Percentiles rank a stretch among this genome's conserved stretches.
Conservation (phyloP, 495 filamentous ascomycete genomes). For the Xylaria nigripes region DNA sequence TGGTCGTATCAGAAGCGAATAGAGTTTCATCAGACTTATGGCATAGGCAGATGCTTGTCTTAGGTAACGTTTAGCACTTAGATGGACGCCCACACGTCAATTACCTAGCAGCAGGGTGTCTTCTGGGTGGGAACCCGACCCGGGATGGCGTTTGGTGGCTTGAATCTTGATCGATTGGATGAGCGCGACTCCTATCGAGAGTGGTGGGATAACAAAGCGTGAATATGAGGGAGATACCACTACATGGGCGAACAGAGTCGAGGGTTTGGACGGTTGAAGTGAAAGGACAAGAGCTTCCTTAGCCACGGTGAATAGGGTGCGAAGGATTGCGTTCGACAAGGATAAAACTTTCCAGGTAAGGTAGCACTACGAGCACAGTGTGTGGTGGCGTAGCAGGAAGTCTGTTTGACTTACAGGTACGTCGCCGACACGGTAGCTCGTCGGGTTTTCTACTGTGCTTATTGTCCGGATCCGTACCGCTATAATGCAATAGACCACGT, state of each 20-base stretch:
- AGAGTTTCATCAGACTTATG: background rate
- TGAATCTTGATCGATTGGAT: background rate
- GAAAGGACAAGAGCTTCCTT: background rate
- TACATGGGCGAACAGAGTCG: background rate
- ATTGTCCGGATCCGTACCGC: background rate
- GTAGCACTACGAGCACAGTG: background rate
- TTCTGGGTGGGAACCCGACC: background rate
- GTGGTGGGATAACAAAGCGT: background rate
- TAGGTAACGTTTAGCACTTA: background rate
- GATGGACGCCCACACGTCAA: background rate
- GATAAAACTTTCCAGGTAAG: background rate
- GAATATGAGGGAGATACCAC: background rate
- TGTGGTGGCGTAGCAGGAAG: background rate
- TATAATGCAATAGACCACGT: background rate
- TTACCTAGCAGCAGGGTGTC: background rate
- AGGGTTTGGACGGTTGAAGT: background rate
- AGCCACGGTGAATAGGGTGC: background rate
- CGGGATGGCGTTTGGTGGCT: conserved; percentile 4
- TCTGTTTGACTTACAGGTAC: background rate
- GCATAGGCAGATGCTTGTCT: background rate
- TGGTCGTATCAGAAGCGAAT: background rate
- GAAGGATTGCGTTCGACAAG: background rate
- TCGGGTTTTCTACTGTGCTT: too few relatives aligned
- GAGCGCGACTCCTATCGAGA: background rate
- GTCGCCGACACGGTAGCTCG: background rate